Base-by-base conservation (phyloP, 2,329 filamentous ascomycete genomes). In the Ascochyta clinopodiicola region DNA sequence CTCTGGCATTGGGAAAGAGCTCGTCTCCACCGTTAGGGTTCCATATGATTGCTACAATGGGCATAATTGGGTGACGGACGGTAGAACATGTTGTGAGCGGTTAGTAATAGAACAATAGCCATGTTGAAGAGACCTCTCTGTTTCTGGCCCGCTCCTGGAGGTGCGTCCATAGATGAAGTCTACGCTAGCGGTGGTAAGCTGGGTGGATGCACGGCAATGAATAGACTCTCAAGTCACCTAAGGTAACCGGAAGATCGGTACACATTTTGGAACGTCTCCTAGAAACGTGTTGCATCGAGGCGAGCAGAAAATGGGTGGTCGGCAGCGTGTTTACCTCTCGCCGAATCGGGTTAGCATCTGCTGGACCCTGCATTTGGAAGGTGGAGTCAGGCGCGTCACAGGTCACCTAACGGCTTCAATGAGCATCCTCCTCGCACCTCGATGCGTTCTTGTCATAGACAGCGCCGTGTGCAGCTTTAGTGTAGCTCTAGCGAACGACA, bases 331-430 rank as follows among this genome's bases (percentile, higher is more conserved):
- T 31, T 31, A 37, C 2, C 21, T 44, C 27, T 17, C 38, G 24
- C 29, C 22, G 9, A 43, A 47, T 21, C 0, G 36, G 46, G 21
- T 50, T 46, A 39, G 38, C 25, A 1, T 36, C 29, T 13, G 12
- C 12, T 52, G 24, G 50, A 47, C 50, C 50, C 43, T 53, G 50
- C 36, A 42, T 32, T 21, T 22, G 15, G 17, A 19, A 3, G 7
- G 39, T 31, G 46, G 40, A 15, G 31, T 4, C 36, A 15, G 31
- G 42, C 46, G 47, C 52, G 52, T 56, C 52, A 56, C 42, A 43
- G 43, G 42, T 56, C 46, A 51, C 31, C 34, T 17, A 32, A 22
- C 45, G 45, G n/a, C 40, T 6, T 44, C 40, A n/a, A 32, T 38
- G 19, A 27, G 35, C 38, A 37, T 31, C 29, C 3, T 12, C 13